Percentiles rank a stretch among this genome's conserved stretches.
Conservation (phyloP, 495 filamentous ascomycete species). For the Penicillium macrosclerotiorum region DNA sequence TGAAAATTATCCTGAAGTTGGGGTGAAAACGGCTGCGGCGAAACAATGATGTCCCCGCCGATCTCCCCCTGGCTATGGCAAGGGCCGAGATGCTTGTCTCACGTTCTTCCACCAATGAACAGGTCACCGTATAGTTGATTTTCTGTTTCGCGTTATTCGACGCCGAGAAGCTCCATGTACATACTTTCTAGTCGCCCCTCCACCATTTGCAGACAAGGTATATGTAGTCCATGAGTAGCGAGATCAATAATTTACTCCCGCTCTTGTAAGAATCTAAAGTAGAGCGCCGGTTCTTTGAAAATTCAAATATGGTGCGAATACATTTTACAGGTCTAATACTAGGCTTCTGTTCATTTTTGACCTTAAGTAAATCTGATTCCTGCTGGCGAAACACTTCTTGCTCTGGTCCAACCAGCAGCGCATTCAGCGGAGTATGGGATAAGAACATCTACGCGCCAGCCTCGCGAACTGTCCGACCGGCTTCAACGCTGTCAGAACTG, state of each 20-base stretch:
- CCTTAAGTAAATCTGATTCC: conserved; percentile 23
- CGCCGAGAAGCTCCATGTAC: conserved; percentile 4
- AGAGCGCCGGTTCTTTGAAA: background rate
- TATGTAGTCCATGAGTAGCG: conserved; percentile 4
- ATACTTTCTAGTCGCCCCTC: background rate
- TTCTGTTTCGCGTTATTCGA: conserved; percentile 6
- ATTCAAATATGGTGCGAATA: conserved; percentile 13
- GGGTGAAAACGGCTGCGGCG: too few relatives aligned
- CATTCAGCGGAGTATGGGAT: conserved; percentile 62
- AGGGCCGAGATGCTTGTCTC: too few relatives aligned
- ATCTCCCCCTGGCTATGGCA: too few relatives aligned
- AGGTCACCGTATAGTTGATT: background rate
- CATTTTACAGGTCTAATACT: conserved; percentile 15
- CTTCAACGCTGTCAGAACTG: conserved; percentile 39
- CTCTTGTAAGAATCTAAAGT: background rate
- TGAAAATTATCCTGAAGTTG: too few relatives aligned
- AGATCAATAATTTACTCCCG: background rate
- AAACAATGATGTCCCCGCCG: too few relatives aligned
- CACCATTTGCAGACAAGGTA: background rate
- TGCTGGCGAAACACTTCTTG: conserved; percentile 61
- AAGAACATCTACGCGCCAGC: conserved; percentile 58
- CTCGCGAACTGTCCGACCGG: conserved; percentile 52
- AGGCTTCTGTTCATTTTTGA: conserved; percentile 15
- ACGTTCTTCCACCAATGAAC: too few relatives aligned
- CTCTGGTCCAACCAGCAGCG: conserved; percentile 45